Conservation (phyloP, 1,139 yeast species). For the Geotrichum fermentans region DNA sequence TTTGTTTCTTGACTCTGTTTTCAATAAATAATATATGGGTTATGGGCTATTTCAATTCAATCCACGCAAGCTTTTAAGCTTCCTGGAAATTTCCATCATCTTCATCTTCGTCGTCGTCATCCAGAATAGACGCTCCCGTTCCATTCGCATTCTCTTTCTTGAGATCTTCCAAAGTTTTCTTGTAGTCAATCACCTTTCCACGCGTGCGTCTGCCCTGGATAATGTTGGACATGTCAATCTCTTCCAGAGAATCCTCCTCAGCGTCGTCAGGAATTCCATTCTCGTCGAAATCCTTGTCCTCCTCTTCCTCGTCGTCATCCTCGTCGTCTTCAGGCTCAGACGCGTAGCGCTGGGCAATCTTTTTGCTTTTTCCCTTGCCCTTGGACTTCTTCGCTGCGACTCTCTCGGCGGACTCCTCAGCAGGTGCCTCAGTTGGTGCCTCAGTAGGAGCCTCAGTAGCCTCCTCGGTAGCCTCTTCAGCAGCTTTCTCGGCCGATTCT, state of each 20-base stretch:
- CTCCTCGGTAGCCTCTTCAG: neutral
- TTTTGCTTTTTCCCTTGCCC: conserved; percentile 26
- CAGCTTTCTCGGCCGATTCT: neutral
- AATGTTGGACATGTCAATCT: conserved; percentile 80
- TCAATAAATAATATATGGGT: conserved; percentile 3
- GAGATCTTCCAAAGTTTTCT: conserved; percentile 74
- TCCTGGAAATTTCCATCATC: conserved; percentile 37
- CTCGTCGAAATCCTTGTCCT: conserved; percentile 31
- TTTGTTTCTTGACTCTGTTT: conserved; percentile 1
- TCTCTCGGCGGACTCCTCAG: conserved; percentile 10
- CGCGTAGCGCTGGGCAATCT: conserved; percentile 30
- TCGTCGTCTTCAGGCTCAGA: conserved; percentile 40
- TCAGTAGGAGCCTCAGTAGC: neutral
- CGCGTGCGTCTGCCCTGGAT: conserved; percentile 88
- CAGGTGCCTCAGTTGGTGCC: neutral
- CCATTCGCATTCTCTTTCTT: conserved; percentile 39
- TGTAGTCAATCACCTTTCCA: conserved; percentile 82
- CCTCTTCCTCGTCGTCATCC: conserved; percentile 35
- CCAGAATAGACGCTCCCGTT: conserved; percentile 40
- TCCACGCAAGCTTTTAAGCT: conserved; percentile 35
- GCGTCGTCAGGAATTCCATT: conserved; percentile 36
- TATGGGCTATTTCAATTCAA: neutral
- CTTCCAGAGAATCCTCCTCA: conserved; percentile 77
- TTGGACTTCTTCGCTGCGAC: conserved; percentile 22
- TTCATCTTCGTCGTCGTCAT: conserved; percentile 36